A percentile compares a stretch with the other conserved stretches of the same genome.
These are phyloP conservation scores for Sugiyamaella novakii DNA, from an alignment of 1,139 yeast genomes.

Conservation along the genomic window DNA sequence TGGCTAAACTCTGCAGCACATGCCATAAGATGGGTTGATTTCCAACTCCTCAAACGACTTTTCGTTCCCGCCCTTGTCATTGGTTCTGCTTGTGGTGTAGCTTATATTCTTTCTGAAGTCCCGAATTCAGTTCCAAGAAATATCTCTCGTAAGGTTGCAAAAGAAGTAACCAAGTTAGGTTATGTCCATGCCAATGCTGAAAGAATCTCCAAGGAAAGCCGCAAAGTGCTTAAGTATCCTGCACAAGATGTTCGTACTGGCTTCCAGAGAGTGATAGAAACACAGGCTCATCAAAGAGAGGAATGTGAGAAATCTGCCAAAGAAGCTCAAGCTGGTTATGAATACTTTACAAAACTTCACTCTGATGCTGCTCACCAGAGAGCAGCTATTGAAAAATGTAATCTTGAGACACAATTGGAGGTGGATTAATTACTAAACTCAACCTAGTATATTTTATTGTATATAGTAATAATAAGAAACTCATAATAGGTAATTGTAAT, in stretches of 20 bases:
- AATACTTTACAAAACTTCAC: constrained; percentile 60
- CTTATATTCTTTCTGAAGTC: constrained; percentile 73
- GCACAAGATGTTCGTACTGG: constrained; percentile 78
- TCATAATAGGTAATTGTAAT: too few relatives aligned
- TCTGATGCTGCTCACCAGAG: constrained; percentile 39
- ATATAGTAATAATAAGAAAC: constrained; percentile 4
- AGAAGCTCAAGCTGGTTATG: constrained; percentile 50
- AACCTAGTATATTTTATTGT: constrained; percentile 2
- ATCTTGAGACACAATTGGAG: constrained; percentile 26
- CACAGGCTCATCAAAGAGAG: constrained; percentile 61
- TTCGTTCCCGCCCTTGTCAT: constrained; percentile 54
- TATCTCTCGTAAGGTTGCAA: constrained; percentile 68
- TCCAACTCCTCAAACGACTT: constrained; percentile 39
- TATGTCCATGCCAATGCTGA: constrained; percentile 77
- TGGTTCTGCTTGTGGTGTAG: constrained; percentile 59
- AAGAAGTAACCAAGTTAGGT: constrained; percentile 64
- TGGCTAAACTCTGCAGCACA: constrained; percentile 36
- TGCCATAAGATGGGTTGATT: constrained; percentile 29
- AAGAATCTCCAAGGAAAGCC: constrained; percentile 78
- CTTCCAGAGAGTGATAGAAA: constrained; percentile 71
- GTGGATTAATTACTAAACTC: constrained; percentile 19
- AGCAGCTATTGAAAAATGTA: constrained; percentile 31
- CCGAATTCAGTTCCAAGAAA: constrained; percentile 89
- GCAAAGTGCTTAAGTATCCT: constrained; percentile 79
- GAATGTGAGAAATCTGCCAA: constrained; percentile 56